Evolutionary conservation across 1,284 basidiomycete genomes (phyloP).

Genomic region (Coniferiporia weirii): DNA sequence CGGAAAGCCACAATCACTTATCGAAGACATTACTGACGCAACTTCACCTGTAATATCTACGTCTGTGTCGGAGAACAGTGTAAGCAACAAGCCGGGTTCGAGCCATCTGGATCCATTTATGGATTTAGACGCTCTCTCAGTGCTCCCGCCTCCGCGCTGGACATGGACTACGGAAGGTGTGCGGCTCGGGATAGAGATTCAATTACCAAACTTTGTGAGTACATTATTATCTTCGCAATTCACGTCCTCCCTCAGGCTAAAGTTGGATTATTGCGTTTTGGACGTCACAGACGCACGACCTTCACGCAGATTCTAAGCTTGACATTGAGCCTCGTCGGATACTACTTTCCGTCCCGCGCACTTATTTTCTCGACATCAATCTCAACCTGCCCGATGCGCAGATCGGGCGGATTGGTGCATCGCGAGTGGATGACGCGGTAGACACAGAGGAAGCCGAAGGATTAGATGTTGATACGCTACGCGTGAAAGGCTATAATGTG

Average conservation of each 20-base stretch:
- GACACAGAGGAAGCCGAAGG: constrained; percentile 9
- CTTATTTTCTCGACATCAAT: constrained; percentile 50
- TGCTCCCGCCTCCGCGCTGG: constrained; percentile 31
- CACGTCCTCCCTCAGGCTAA: neutral
- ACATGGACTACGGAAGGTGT: constrained; percentile 43
- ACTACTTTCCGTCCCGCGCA: constrained; percentile 42
- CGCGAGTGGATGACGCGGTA: neutral
- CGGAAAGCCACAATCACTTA: constrained; percentile 1
- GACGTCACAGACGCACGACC: constrained; percentile 37
- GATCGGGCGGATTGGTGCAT: constrained; percentile 28
- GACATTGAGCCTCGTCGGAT: constrained; percentile 57
- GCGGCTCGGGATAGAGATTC: constrained; percentile 41
- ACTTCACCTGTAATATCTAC: too few species aligned
- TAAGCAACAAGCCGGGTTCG: neutral
- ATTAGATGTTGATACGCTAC: constrained; percentile 2
- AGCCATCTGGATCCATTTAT: too few species aligned
- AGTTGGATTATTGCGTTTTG: neutral
- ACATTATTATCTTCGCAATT: neutral
- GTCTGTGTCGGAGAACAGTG: too few species aligned
- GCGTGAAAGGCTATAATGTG: constrained; percentile 12
- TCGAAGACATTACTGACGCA: constrained; percentile 8
- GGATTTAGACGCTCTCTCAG: neutral
- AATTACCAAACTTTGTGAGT: constrained; percentile 51
- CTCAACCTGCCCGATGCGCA: constrained; percentile 47
- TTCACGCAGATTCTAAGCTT: constrained; percentile 44